Conservation (phyloP, 345 rosid species). For the Gynandropsis gynandra region DNA sequence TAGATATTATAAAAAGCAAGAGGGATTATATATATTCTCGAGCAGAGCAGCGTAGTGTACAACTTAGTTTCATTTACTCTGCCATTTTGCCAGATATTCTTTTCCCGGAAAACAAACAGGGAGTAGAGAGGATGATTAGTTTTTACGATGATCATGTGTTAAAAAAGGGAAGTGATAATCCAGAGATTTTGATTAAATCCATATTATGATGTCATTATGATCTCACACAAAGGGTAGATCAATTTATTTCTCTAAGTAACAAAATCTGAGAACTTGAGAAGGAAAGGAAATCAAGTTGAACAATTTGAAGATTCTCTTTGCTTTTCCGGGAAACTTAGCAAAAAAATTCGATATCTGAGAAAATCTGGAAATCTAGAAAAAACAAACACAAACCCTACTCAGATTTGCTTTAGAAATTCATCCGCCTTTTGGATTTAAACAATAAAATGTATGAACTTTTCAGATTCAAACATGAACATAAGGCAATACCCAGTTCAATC, state of each 20-base stretch:
- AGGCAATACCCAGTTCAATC: too few species aligned
- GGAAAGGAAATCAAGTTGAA: slow-evolving; percentile 16
- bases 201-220: slow-evolving; percentile 16
- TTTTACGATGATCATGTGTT: slow-evolving; percentile 25
- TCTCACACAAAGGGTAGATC: slow-evolving; percentile 20
- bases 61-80: neutral
- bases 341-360: slow-evolving; percentile 6
- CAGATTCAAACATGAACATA: too few species aligned
- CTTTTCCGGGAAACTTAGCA: slow-evolving; percentile 21
- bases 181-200: neutral
- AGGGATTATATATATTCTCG: slow-evolving; percentile 25
- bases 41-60: slow-evolving; percentile 22
- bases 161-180: neutral
- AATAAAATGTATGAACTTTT: too few species aligned
- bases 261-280: slow-evolving; percentile 10
- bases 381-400: too few species aligned
- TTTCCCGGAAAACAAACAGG: slow-evolving; percentile 31
- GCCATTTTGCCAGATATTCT: slow-evolving; percentile 17
- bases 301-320: slow-evolving; percentile 12
- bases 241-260: slow-evolving; percentile 12
- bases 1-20: slow-evolving; percentile 19
- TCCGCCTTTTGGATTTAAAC: too few species aligned
- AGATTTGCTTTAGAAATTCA: too few species aligned
- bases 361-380: slow-evolving; percentile 1
- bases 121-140: slow-evolving; percentile 23